phyloP scores from a whole-genome alignment of 352 stramenopile genomes.

The Pythium sp. region DNA sequence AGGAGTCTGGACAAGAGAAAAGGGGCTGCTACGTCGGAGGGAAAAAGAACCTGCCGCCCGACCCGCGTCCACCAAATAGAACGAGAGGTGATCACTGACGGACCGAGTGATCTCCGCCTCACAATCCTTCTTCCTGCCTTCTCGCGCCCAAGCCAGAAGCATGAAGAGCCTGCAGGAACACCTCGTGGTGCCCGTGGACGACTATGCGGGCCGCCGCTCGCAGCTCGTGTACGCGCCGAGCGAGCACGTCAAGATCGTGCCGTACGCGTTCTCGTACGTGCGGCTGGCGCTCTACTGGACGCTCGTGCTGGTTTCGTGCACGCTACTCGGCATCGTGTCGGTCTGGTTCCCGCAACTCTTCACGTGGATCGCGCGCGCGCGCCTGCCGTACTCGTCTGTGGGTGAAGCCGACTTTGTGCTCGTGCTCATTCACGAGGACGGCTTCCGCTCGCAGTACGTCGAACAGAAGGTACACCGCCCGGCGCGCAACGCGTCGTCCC shows the following conservation, averaged over 20 bases:
- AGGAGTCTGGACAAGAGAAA: neutral
- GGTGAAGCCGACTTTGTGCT: constrained; percentile 50
- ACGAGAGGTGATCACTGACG: neutral
- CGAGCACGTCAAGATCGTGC: constrained; percentile 36
- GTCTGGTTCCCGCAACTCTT: constrained; percentile 72
- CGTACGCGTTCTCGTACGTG: constrained; percentile 34
- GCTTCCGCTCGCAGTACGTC: constrained; percentile 34
- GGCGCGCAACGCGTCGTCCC: neutral
- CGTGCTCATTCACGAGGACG: constrained; percentile 35
- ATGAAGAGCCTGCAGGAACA: constrained; percentile 49
- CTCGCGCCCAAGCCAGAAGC: neutral
- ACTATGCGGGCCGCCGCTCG: constrained; percentile 26
- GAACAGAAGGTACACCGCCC: constrained; percentile 32
- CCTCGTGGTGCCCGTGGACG: constrained; percentile 43
- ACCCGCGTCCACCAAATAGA: neutral
- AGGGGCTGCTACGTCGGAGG: neutral
- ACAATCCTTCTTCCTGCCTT: neutral
- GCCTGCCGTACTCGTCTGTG: constrained; percentile 22
- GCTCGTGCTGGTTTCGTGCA: constrained; percentile 27
- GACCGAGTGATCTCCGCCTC: neutral
- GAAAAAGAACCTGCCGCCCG: neutral
- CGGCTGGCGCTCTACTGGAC: constrained; percentile 35
- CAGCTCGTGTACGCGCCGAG: constrained; percentile 43
- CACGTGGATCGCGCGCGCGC: constrained; percentile 39
- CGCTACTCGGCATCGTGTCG: constrained; percentile 31